These are phyloP conservation scores for Clarireedia paspali DNA, from an alignment of 2,329 filamentous ascomycete genomes.

Conservation along the genomic window DNA sequence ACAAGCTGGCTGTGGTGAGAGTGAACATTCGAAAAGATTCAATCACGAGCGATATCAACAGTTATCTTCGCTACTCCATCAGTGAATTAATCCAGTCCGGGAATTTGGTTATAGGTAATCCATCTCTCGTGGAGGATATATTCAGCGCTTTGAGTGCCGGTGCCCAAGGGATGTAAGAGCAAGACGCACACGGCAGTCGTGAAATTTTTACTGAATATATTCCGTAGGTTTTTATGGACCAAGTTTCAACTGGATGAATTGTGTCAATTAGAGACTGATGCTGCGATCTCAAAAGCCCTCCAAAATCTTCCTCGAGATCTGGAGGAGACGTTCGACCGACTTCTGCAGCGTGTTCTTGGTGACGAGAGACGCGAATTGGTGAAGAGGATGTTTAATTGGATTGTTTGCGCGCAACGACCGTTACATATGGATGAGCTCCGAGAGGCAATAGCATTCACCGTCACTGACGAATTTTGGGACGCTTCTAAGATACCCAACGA, in stretches of 20 bases:
- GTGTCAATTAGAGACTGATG: constrained; percentile 10
- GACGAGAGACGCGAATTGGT: constrained; percentile 6
- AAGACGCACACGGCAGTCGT: neutral
- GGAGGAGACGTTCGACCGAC: constrained; percentile 12
- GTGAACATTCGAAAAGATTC: neutral
- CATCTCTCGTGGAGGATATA: neutral
- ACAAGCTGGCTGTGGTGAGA: neutral
- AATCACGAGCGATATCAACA: neutral
- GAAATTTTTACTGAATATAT: neutral
- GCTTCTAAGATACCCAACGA: constrained; percentile 1
- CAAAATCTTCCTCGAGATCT: constrained; percentile 11
- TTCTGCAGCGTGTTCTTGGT: constrained; percentile 7
- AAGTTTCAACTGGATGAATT: constrained; percentile 13
- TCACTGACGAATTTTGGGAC: neutral
- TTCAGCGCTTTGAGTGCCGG: neutral
- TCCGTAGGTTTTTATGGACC: constrained; percentile 9
- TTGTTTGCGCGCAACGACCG: constrained; percentile 10
- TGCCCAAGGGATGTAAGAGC: neutral
- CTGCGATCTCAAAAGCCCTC: constrained; percentile 4
- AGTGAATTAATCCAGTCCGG: neutral
- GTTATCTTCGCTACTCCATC: neutral
- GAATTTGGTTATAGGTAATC: neutral
- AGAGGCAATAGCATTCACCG: constrained; percentile 4
- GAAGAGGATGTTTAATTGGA: constrained; percentile 13
- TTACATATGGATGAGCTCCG: constrained; percentile 10